Percentiles rank a stretch among this genome's conserved stretches.
Evolutionary conservation across 805 yeast species (phyloP).

Genomic region (Candida loeiensis): DNA sequence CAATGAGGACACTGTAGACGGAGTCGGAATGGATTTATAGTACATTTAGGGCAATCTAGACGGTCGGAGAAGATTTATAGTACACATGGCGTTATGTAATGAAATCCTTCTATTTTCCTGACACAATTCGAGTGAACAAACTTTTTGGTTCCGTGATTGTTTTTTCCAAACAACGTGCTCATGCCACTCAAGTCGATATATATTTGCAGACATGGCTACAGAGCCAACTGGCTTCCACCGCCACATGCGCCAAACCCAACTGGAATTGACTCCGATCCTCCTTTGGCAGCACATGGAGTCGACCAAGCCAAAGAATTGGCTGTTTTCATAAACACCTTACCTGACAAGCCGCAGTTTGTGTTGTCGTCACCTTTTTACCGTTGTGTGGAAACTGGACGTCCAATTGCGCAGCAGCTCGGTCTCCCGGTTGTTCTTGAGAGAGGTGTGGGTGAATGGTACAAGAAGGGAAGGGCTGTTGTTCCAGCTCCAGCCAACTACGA

Average conservation of each 20-base stretch:
- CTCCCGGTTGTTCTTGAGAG: conserved; percentile 65
- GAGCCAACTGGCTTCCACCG: conserved; percentile 76
- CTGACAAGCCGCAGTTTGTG: conserved; percentile 67
- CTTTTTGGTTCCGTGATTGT: not conserved
- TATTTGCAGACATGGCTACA: conserved; percentile 82
- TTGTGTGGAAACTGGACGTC: conserved; percentile 78
- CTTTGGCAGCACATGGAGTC: conserved; percentile 82
- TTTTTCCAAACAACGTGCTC: not conserved
- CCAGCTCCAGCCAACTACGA: conserved; percentile 65
- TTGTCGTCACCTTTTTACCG: conserved; percentile 85
- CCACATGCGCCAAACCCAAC: conserved; percentile 84
- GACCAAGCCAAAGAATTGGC: conserved; percentile 84
- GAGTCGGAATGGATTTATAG: not conserved
- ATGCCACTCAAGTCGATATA: conserved; percentile 55
- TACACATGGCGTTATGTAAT: no score
- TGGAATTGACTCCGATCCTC: conserved; percentile 86
- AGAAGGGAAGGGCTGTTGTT: conserved; percentile 59
- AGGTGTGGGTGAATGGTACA: conserved; percentile 93
- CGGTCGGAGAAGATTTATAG: no score
- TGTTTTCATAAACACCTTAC: conserved; percentile 42
- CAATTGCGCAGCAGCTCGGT: conserved; percentile 58
- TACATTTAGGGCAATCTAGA: no score
- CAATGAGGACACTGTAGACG: not conserved
- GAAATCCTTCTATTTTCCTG: no score
- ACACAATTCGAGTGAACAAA: not conserved